Percentiles rank a stretch among this genome's conserved stretches.
Evolutionary conservation across 1,284 basidiomycete genomes (phyloP).

Genomic region (Golubevia pallescens): DNA sequence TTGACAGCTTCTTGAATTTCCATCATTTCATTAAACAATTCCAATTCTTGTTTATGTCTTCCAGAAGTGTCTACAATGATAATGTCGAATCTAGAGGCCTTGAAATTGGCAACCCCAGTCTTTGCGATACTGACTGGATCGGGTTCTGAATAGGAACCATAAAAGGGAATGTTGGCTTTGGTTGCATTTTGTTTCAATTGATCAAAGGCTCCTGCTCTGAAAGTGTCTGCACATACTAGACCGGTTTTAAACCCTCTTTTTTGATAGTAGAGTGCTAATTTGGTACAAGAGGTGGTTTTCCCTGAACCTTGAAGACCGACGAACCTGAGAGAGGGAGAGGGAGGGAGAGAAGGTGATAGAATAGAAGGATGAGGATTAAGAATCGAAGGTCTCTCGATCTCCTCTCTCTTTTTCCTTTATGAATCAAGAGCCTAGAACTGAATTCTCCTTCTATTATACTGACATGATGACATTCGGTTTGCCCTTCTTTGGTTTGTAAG

Average conservation of each 20-base stretch:
- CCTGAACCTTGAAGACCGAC: constrained; percentile 78
- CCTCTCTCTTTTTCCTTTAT: no score
- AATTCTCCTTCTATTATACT: background rate
- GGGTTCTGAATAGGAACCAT: constrained; percentile 97
- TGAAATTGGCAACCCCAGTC: constrained; percentile 94
- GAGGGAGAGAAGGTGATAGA: background rate
- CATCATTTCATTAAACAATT: constrained; percentile 97
- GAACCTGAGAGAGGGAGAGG: background rate
- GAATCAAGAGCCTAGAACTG: background rate
- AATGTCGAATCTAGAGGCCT: constrained; percentile 96
- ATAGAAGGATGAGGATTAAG: no score
- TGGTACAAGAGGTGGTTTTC: constrained; percentile 95
- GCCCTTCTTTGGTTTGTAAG: constrained; percentile 95
- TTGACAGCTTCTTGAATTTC: constrained; percentile 91
- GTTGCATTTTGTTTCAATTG: constrained; percentile 90
- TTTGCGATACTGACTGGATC: constrained; percentile 94
- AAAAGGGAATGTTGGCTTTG: constrained; percentile 98
- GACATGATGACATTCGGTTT: constrained; percentile 91
- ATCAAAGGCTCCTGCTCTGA: constrained; percentile 98
- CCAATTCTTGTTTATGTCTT: constrained; percentile 94
- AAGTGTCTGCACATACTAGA: constrained; percentile 98
- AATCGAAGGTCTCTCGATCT: no score
- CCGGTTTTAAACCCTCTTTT: constrained; percentile 96
- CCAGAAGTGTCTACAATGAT: constrained; percentile 99
- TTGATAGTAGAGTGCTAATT: constrained; percentile 87